Base-by-base conservation (phyloP, 345 rosid species). In the Pseudoturritis turrita region DNA sequence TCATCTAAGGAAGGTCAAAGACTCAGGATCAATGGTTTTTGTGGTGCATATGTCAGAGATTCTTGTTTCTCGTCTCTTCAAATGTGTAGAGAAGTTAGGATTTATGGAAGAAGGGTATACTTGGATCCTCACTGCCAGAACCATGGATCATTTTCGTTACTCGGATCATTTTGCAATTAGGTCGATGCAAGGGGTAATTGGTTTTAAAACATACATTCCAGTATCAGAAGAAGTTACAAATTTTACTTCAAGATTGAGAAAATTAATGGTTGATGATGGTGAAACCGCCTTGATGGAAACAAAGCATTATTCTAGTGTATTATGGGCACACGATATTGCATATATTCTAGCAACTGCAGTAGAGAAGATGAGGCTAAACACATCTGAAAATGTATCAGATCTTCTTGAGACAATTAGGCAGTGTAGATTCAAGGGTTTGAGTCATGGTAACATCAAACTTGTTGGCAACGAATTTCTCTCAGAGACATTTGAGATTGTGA, bases 71-170 rank as follows among this genome's bases (percentile, higher is more conserved):
- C 70, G 52, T 29, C 47, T 77, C 5, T 65, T 73, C 4, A 26
- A 10, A 45, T 73, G 65, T 40, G 73, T 58, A 0, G 65, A 60
- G 55, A 68, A 14, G 58, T 45, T 53, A 18, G 80, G 73, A 10
- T 33, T 81, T 65, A 28, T 78, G 71, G 74, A 47, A 36, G 62
- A 68, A 56, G 80, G 81, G 4, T 76, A 50, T 70, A 72, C 46
- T 43, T 82, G 85, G 85, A 79, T 82, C 17, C 57, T 71, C 9
- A 79, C 83, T 0, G 39, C 11, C 1, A 41, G 23, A 43, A 70
- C 35, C 8, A 73, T 39, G 61, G 21, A 62, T 58, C 59, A n/a
- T 11, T 29, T 78, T 41, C 51, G 57, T 19, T 72, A 65, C 37
- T 36, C 19, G 3, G 65, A 65, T 35, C 10, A 52, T 8, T 50